phyloP scores from a whole-genome alignment of 1,139 yeast species.

The Magnusiomyces paraingens region DNA sequence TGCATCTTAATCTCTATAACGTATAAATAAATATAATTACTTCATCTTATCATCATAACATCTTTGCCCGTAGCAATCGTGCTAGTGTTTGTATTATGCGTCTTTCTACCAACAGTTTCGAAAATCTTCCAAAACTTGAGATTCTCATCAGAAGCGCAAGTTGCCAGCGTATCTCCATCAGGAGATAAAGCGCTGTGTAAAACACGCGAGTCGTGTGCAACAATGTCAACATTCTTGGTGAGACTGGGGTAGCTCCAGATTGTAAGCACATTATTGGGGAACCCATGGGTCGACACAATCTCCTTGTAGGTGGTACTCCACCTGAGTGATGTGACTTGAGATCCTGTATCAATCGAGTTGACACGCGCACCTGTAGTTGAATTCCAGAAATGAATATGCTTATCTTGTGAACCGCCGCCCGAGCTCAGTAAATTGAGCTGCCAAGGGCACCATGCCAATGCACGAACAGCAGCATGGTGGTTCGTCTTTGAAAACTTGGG shows the following conservation, averaged over 20 bases:
- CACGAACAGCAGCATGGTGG: slow-evolving; percentile 94
- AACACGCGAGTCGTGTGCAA: slow-evolving; percentile 88
- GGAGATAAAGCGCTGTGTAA: slow-evolving; percentile 82
- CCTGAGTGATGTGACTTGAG: slow-evolving; percentile 85
- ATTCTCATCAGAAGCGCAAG: slow-evolving; percentile 96
- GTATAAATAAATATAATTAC: not conserved
- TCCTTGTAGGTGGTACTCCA: slow-evolving; percentile 86
- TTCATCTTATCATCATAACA: slow-evolving; percentile 40
- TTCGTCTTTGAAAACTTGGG: slow-evolving; percentile 73
- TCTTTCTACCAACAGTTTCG: slow-evolving; percentile 44
- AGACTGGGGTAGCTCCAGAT: slow-evolving; percentile 82
- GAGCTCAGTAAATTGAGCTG: slow-evolving; percentile 79
- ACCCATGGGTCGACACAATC: slow-evolving; percentile 91
- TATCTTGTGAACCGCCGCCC: slow-evolving; percentile 94
- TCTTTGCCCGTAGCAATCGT: slow-evolving; percentile 32
- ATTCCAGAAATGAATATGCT: slow-evolving; percentile 91
- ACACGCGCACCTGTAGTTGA: slow-evolving; percentile 83
- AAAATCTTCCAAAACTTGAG: slow-evolving; percentile 92
- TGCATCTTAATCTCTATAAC: slow-evolving; percentile 3
- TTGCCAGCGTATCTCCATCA: slow-evolving; percentile 82
- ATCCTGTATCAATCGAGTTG: slow-evolving; percentile 83
- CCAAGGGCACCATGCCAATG: slow-evolving; percentile 92
- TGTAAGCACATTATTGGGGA: slow-evolving; percentile 78
- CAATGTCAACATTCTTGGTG: slow-evolving; percentile 83
- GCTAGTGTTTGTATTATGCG: slow-evolving; percentile 19